Conservation (phyloP, 2,329 filamentous ascomycete species). For the Pseudocercospora vitis region DNA sequence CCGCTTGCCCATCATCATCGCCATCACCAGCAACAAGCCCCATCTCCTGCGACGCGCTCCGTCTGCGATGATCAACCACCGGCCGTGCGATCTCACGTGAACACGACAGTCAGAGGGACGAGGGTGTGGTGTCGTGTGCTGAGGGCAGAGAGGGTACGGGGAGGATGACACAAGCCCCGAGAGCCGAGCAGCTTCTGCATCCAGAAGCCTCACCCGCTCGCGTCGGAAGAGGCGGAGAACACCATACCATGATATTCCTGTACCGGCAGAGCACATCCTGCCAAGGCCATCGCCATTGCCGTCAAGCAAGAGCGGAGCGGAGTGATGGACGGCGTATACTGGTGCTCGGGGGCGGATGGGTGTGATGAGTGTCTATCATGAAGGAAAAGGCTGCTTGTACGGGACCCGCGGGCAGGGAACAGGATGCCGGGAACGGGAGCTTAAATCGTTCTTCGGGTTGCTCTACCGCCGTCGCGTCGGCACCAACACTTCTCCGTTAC, state of each 20-base stretch:
- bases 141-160: background rate
- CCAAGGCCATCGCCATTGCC: slow-evolving; percentile 2
- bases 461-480: background rate
- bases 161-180: slow-evolving; percentile 3
- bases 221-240: slow-evolving; percentile 1
- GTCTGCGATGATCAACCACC: background rate
- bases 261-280: background rate
- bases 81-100: background rate
- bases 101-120: background rate
- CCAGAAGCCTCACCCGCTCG: background rate
- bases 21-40: background rate
- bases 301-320: background rate
- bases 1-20: background rate
- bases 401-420: too few species aligned
- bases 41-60: background rate
- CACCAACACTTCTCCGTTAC: background rate
- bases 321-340: background rate
- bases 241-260: background rate
- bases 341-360: background rate
- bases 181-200: background rate
- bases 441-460: too few species aligned
- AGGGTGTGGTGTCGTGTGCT: background rate
- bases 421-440: too few species aligned
- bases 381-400: too few species aligned
- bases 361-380: too few species aligned